Evolutionary conservation across 129 eudicot species (phyloP), one percentile per base, ranked within the genome.

Genomic region (Calendula officinalis): DNA sequence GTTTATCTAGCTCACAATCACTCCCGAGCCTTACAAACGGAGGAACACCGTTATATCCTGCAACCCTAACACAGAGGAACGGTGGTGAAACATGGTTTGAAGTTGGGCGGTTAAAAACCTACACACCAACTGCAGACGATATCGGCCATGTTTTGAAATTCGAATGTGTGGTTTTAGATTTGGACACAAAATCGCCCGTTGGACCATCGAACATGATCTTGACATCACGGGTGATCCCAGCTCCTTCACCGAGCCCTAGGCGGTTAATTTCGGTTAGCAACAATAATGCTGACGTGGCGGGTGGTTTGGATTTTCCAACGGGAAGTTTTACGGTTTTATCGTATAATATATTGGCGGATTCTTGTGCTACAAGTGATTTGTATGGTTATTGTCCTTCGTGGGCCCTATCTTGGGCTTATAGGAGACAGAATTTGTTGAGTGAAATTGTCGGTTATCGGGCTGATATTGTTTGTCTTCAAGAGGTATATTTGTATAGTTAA

Each of bases 361-460:
- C 84, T 1, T 81, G 81, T 88, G 95, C 96, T 13, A 72, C 89
- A 8, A 85, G 61, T 70, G 98, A 92, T 60, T 68, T 74, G 47
- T 88, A 88, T 53, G 83, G 95, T 68, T 92, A 92, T 72, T 92
- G 96, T 70, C 98, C 98, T 54, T 66, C 96, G 2, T 92, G 98
- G 98, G 98, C 98, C 8, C 95, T 92, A 50, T 79, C 98, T 52
- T 92, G 96, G 98, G 71, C 98, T 42, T 92, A 88, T 48, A 85
- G 98, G 40, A 81, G 85, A 64, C 98, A 92, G 68, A 92, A 88
- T 75, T 75, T 92, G 68, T 79, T 92, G 47, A 79, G 96, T 35
- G 98, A 92, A 83, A 92, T 92, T 14, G 95, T 92, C 51, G 98
- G 96, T 13, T 92, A 92, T 60, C 87, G 82, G 62, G 98, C 98